Base-by-base conservation (phyloP, 306 rosid genomes). In the Citrullus mucosospermus region DNA sequence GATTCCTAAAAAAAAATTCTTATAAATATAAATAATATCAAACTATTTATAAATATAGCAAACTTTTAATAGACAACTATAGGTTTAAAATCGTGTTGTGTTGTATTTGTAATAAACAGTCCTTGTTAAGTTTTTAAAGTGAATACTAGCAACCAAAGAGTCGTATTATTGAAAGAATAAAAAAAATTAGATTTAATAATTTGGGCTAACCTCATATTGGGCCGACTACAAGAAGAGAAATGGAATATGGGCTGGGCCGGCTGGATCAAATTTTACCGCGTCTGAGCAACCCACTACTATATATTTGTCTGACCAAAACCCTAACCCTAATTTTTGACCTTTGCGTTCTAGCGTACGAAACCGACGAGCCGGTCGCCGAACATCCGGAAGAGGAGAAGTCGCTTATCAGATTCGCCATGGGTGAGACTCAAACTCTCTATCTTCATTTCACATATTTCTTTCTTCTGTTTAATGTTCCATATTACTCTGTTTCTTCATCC, bases 341-440 rank as follows among this genome's bases (percentile, higher is more conserved):
- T 57, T 39, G 36, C 30, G 50, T 14, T 75, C 34, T 9, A 38
- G 28, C 12, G 6, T 6, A 38, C 28, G 78, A 56, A 76, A 34
- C 34, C 7, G 3, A 34, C n/a, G 22, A n/a, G 17, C 11, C 34
- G 1, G 18, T 28, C 32, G 8, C 44, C 20, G 20, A 14, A 2
- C 43, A 46, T 54, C 59, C 58, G 0, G 43, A 54, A 20, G 25
- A 36, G 51, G 14, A 55, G 25, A 39, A 39, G 16, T 34, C 30
- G 78, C 54, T 22, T 18, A n/a, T 34, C n/a, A 56, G 58, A 76
- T 76, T 59, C 13, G 66, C 14, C 41, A 76, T 76, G 79, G 79
- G 79, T 76, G 25, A 38, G 8, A 1, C 9, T 69, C 75, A 0
- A 5, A 15, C 75, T 44, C 55, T 4, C 25, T 43, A 44, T 2